These are phyloP conservation scores for Penicillium crustosum DNA, from an alignment of 2,329 filamentous ascomycete species.

Conservation along the genomic window DNA sequence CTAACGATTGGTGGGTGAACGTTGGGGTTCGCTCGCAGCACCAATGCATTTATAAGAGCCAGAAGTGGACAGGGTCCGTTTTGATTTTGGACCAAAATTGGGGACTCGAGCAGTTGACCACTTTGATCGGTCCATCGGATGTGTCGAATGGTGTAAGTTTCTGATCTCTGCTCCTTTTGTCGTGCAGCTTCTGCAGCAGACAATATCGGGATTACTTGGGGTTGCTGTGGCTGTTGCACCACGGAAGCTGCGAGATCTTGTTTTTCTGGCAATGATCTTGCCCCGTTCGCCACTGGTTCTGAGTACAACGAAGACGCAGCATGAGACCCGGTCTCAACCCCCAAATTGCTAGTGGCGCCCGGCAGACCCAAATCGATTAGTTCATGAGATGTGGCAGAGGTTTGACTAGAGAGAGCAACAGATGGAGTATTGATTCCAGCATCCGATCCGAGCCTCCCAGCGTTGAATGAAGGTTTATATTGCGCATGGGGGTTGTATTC, in stretches of 20 bases:
- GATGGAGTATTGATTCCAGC: conserved; percentile 23
- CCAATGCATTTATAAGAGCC: conserved; percentile 88
- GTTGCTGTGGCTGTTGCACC: conserved; percentile 1
- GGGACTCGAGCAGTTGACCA: conserved; percentile 70
- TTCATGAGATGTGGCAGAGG: conserved; percentile 34
- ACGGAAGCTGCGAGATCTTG: neutral
- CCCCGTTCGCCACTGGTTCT: conserved; percentile 1
- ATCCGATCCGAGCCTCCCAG: conserved; percentile 19
- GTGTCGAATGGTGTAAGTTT: conserved; percentile 92
- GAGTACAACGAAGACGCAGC: conserved; percentile 17
- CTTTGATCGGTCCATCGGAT: conserved; percentile 76
- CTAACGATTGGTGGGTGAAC: conserved; percentile 71
- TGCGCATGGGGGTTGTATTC: conserved; percentile 3
- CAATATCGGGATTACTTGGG: conserved; percentile 12
- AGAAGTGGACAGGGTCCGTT: conserved; percentile 94
- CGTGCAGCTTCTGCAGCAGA: conserved; percentile 36
- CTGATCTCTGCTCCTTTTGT: conserved; percentile 54
- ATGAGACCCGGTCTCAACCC: conserved; percentile 8
- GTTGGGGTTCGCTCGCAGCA: conserved; percentile 72
- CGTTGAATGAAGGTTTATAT: conserved; percentile 9
- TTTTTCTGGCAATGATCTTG: neutral
- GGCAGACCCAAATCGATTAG: conserved; percentile 31
- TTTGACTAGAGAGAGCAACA: conserved; percentile 25
- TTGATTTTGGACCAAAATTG: conserved; percentile 86
- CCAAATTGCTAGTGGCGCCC: conserved; percentile 5